Percentiles rank a stretch among this genome's conserved stretches.
Evolutionary conservation across 2,329 filamentous ascomycete species (phyloP).

Genomic region (Aspergillus calidoustus): DNA sequence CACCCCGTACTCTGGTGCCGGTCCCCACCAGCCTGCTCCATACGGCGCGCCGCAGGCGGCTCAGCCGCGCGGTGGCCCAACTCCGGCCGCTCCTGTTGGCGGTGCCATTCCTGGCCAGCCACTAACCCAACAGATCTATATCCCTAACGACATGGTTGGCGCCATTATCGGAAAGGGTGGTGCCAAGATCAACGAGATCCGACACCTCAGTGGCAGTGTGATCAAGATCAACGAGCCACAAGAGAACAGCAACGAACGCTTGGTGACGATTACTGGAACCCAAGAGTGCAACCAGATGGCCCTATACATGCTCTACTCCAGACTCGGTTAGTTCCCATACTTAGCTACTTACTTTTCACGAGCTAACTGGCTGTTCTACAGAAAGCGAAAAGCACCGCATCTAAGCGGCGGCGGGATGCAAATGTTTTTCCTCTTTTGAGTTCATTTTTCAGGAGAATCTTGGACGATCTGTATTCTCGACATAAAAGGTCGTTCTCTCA

Average conservation of each 20-base stretch:
- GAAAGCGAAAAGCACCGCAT: conserved; percentile 79
- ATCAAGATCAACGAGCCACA: conserved; percentile 99
- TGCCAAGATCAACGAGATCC: conserved; percentile 98
- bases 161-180: conserved; percentile 99
- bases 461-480: conserved; percentile 25
- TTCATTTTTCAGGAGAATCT: conserved; percentile 26
- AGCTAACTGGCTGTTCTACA: conserved; percentile 41
- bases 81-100: conserved; percentile 68
- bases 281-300: conserved; percentile 99
- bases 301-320: conserved; percentile 98
- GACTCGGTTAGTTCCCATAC: conserved; percentile 70
- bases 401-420: conserved; percentile 38
- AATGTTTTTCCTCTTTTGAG: conserved; percentile 17
- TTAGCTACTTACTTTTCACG: neutral
- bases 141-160: conserved; percentile 99
- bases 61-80: conserved; percentile 68
- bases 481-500: conserved; percentile 22
- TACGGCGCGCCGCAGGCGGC: conserved; percentile 66
- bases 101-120: conserved; percentile 78
- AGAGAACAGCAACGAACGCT: conserved; percentile 96
- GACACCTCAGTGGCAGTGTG: conserved; percentile 93
- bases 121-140: conserved; percentile 97
- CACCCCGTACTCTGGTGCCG: conserved; percentile 75
- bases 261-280: conserved; percentile 96
- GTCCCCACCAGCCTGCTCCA: conserved; percentile 75